Evolutionary conservation across 1,284 basidiomycete species (phyloP), one percentile per base, ranked within the genome.

Genomic region (Phellopilus nigrolimitatus): DNA sequence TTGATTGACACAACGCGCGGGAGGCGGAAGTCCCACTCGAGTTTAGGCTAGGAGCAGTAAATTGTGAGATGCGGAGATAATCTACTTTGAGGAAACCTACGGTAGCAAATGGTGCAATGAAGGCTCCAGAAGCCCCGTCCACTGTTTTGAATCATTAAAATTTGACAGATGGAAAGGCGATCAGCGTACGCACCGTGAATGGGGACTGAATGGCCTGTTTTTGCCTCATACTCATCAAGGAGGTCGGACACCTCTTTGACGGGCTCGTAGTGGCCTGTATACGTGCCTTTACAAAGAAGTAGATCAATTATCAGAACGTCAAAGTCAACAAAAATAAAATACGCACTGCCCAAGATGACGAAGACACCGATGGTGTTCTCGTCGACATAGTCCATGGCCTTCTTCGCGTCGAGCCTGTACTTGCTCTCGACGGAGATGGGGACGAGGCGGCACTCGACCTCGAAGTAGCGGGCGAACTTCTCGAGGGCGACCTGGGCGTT

Each of bases 221-320:
- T 74, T n/a, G 65, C 69, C 69, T 97, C 84, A 63, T 90, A 94
- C 58, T 87, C 83, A 66, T 97, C 95, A 45, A 98, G 76, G 17
- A 91, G 73, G 49, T 85, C 80, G 2, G 84, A 72, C 83, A 97
- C 89, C 62, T 87, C 89, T 64, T 91, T 80, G 39, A 97, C 94
- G 19, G 88, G 84, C 63, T 97, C 95, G 63, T 95, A 97, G 60
- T 89, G 88, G 9, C 94, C 95, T 1, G 94, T 97, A 69, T 95
- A 95, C 12, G 94, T 97, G 51, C 76, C 76, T 78, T 36, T 92
- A 78, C 88, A 89, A 93, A 30, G 92, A 92, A 19, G 93, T 84
- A 51, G 15, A 37, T 41, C 8, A 19, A n/a, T n/a, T 58, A 49
- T 53, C 10, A 38, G 40, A 46, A 30, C 4, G 47, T 28, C 1